These are phyloP conservation scores for Heliamphora exappendiculata DNA, from an alignment of 148 eudicot genomes.

Conservation along the genomic window DNA sequence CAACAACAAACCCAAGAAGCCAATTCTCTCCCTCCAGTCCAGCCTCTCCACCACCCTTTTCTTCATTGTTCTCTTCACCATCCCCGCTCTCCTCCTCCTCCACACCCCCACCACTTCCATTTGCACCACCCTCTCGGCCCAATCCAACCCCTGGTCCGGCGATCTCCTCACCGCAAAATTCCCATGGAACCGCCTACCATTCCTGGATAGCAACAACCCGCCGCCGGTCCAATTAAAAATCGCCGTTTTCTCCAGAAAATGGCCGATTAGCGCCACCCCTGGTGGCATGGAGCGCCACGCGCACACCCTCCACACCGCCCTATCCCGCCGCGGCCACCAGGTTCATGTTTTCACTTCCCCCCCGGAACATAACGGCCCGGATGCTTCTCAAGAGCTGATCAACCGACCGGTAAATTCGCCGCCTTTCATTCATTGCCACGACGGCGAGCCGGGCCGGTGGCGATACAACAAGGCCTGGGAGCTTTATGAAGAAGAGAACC, in stretches of 20 bases:
- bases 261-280: constrained; percentile 60
- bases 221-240: constrained; percentile 32
- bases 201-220: constrained; percentile 17
- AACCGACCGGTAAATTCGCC: too few species aligned
- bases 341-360: constrained; percentile 81
- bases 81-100: constrained; percentile 58
- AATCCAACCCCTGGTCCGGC: constrained; percentile 40
- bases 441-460: constrained; percentile 63
- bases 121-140: constrained; percentile 18
- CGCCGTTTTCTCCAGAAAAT: constrained; percentile 71
- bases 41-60: constrained; percentile 56
- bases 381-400: background rate
- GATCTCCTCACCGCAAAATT: constrained; percentile 61
- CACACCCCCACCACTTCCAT: constrained; percentile 36
- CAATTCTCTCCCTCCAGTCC: constrained; percentile 28
- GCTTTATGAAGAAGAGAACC: constrained; percentile 56
- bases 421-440: constrained; percentile 59
- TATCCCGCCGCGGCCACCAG: constrained; percentile 55
- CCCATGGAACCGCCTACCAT: constrained; percentile 55
- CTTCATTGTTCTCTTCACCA: constrained; percentile 51
- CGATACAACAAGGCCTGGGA: constrained; percentile 82
- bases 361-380: background rate
- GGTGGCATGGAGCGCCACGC: constrained; percentile 98
- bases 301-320: constrained; percentile 53
- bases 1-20: constrained; percentile 38